phyloP scores from a whole-genome alignment of 2,329 filamentous ascomycete species.

The Periconia digitata region DNA sequence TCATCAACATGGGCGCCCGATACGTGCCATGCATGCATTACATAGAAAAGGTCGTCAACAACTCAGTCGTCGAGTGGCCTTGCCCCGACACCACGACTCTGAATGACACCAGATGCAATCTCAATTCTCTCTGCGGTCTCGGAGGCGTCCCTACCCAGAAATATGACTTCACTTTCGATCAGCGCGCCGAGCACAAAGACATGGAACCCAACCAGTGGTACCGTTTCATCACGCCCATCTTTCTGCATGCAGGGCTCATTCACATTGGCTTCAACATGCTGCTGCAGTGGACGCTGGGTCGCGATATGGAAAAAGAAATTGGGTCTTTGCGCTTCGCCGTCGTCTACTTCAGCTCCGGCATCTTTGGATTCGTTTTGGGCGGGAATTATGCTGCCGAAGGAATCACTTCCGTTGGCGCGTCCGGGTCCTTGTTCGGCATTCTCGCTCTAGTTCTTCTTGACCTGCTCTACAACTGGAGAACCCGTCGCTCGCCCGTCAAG shows the following conservation, averaged over 20 bases:
- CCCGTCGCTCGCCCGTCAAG: constrained; percentile 73
- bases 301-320: constrained; percentile 90
- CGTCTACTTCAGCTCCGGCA: constrained; percentile 87
- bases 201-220: constrained; percentile 90
- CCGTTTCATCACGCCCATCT: constrained; percentile 93
- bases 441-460: constrained; percentile 87
- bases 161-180: constrained; percentile 33
- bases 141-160: constrained; percentile 69
- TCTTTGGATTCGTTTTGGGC: constrained; percentile 93
- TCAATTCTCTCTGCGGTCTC: constrained; percentile 84
- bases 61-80: constrained; percentile 61
- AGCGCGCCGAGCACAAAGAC: constrained; percentile 56
- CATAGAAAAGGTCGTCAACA: constrained; percentile 63
- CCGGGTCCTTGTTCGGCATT: constrained; percentile 87
- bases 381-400: constrained; percentile 87
- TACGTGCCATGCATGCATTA: constrained; percentile 96
- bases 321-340: constrained; percentile 84
- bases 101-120: constrained; percentile 63
- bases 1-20: constrained; percentile 96
- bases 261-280: constrained; percentile 97
- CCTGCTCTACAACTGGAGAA: constrained; percentile 87
- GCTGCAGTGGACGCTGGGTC: constrained; percentile 83
- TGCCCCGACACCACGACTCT: constrained; percentile 76
- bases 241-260: constrained; percentile 89
- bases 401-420: constrained; percentile 81